These are phyloP conservation scores for Ophiostoma triangulosporum DNA, from an alignment of 2,329 filamentous ascomycete genomes.

Conservation along the genomic window DNA sequence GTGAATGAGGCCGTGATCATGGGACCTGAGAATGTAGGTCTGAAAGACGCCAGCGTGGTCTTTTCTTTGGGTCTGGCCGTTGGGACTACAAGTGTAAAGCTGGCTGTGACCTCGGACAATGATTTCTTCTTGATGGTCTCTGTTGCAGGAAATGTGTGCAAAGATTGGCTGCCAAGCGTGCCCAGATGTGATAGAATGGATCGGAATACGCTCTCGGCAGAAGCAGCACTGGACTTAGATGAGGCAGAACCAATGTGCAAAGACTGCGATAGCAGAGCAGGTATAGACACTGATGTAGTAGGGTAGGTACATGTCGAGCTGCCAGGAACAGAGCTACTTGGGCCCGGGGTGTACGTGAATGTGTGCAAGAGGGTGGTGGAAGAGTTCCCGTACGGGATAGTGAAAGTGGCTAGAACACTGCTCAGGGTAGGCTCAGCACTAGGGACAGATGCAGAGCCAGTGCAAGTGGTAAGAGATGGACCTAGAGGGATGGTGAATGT, in stretches of 20 bases:
- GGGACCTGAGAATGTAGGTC: background rate
- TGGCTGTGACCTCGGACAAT: constrained; percentile 13
- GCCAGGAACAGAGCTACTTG: background rate
- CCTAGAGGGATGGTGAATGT: constrained; percentile 11
- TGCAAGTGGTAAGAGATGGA: background rate
- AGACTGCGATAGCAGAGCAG: background rate
- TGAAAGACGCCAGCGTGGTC: background rate
- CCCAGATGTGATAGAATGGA: background rate
- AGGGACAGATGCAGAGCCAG: background rate
- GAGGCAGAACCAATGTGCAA: background rate
- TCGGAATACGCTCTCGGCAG: background rate
- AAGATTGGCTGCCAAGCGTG: background rate
- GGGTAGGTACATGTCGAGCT: background rate
- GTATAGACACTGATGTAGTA: background rate
- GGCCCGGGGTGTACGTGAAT: constrained; percentile 6
- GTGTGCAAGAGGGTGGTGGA: constrained; percentile 6
- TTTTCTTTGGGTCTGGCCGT: background rate
- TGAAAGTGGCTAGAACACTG: constrained; percentile 8
- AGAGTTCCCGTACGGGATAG: constrained; percentile 2
- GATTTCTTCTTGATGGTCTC: background rate
- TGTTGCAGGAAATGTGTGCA: background rate
- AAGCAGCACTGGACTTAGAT: background rate
- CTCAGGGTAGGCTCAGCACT: background rate
- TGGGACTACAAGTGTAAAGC: constrained; percentile 12
- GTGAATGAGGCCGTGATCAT: constrained; percentile 8